Evolutionary conservation across 2,329 filamentous ascomycete species (phyloP).

Genomic region (Huntiella moniliformis): DNA sequence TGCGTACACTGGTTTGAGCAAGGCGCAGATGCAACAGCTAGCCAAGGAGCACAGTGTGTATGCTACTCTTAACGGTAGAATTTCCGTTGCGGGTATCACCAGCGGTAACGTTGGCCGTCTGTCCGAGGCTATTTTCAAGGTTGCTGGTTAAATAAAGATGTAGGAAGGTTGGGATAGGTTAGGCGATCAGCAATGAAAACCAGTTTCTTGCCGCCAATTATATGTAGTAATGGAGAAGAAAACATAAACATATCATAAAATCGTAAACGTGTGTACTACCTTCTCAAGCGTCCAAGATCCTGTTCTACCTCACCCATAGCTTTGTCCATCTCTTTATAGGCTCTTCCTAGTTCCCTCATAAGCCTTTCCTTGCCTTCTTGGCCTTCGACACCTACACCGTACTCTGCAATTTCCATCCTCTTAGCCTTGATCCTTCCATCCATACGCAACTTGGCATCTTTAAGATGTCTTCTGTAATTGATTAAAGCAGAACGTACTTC

Average conservation of each 20-base stretch:
- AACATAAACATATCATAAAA: too few species aligned
- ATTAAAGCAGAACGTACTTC: slow-evolving; percentile 24
- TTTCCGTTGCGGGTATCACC: slow-evolving; percentile 73
- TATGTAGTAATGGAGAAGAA: neutral
- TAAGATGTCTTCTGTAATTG: slow-evolving; percentile 30
- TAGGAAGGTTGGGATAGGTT: neutral
- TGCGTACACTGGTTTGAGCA: slow-evolving; percentile 82
- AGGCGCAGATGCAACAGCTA: slow-evolving; percentile 79
- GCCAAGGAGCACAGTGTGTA: slow-evolving; percentile 96
- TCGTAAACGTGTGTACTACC: neutral
- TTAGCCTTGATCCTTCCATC: slow-evolving; percentile 25
- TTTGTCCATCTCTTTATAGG: slow-evolving; percentile 30
- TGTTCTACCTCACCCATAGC: slow-evolving; percentile 30
- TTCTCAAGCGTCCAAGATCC: slow-evolving; percentile 24
- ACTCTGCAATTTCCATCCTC: slow-evolving; percentile 27
- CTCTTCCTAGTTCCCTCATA: slow-evolving; percentile 34
- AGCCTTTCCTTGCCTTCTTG: slow-evolving; percentile 26
- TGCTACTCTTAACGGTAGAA: slow-evolving; percentile 80
- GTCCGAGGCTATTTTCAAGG: slow-evolving; percentile 68
- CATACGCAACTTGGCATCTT: slow-evolving; percentile 27
- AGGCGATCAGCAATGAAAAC: slow-evolving; percentile 5
- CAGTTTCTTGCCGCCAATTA: slow-evolving; percentile 3
- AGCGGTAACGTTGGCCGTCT: slow-evolving; percentile 60
- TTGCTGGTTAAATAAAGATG: slow-evolving; percentile 40
- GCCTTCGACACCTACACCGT: slow-evolving; percentile 26